A percentile compares a stretch with the other conserved stretches of the same genome.
These are phyloP conservation scores for Candida namnaoensis DNA, from an alignment of 805 yeast genomes.

Conservation along the genomic window DNA sequence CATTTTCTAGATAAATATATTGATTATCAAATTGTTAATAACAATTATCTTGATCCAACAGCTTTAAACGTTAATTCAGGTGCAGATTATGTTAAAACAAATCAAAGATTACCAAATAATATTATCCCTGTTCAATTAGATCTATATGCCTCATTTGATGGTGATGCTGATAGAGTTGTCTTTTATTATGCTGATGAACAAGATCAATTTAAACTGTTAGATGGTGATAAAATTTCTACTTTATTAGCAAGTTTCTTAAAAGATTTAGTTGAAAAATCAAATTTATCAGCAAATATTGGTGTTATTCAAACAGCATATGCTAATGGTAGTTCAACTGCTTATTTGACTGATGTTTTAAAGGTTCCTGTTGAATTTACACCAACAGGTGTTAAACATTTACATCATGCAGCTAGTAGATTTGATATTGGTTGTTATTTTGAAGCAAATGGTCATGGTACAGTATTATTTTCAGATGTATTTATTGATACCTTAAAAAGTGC, in stretches of 20 bases:
- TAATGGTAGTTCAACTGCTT: slow-evolving; percentile 83
- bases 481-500: slow-evolving; percentile 27
- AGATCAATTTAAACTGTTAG: slow-evolving; percentile 48
- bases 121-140: slow-evolving; percentile 34
- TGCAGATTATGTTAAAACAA: slow-evolving; percentile 91
- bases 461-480: slow-evolving; percentile 59
- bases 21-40: slow-evolving; percentile 43
- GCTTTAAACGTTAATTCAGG: slow-evolving; percentile 77
- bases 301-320: slow-evolving; percentile 98
- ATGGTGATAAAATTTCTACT: slow-evolving; percentile 92
- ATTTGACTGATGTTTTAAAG: slow-evolving; percentile 47
- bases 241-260: slow-evolving; percentile 65
- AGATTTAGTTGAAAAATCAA: slow-evolving; percentile 37
- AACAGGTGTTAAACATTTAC: slow-evolving; percentile 95
- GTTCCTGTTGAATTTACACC: slow-evolving; percentile 84
- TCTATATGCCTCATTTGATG: slow-evolving; percentile 83
- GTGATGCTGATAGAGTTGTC: slow-evolving; percentile 94
- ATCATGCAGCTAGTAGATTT: slow-evolving; percentile 77
- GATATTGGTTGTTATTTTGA: slow-evolving; percentile 95
- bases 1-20: slow-evolving; percentile 31
- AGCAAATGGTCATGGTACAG: slow-evolving; percentile 99
- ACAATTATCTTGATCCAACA: slow-evolving; percentile 40
- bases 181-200: slow-evolving; percentile 49
- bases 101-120: slow-evolving; percentile 67
- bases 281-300: slow-evolving; percentile 42